phyloP scores from a whole-genome alignment of 208 protist genomes.

The Zelonia costaricensis region DNA sequence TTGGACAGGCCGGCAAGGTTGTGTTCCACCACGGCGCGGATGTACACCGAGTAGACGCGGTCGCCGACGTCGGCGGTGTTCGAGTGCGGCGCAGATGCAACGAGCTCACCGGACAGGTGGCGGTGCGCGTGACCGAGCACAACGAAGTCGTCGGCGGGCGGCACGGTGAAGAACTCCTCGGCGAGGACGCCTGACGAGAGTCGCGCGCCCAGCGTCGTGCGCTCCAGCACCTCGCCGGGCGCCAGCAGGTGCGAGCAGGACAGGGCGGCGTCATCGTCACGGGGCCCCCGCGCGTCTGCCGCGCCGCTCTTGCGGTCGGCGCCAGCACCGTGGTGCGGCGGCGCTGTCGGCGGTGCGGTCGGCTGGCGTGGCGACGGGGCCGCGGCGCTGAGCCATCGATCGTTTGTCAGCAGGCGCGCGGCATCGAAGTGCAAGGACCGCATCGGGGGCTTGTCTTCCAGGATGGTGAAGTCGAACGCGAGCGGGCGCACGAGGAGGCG shows the following conservation, averaged over 20 bases:
- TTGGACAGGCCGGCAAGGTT: slow-evolving; percentile 59
- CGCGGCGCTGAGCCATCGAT: slow-evolving; percentile 39
- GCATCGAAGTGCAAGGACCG: slow-evolving; percentile 74
- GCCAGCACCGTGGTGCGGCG: background rate
- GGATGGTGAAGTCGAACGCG: slow-evolving; percentile 56
- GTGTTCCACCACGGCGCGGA: slow-evolving; percentile 65
- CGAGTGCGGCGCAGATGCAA: slow-evolving; percentile 49
- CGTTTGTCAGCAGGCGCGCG: slow-evolving; percentile 60
- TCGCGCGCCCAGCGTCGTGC: slow-evolving; percentile 61
- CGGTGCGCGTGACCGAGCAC: slow-evolving; percentile 69
- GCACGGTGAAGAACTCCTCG: slow-evolving; percentile 68
- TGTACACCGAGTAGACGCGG: slow-evolving; percentile 72
- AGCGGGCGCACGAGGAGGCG: slow-evolving; percentile 73
- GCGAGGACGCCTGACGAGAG: slow-evolving; percentile 58
- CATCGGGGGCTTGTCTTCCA: slow-evolving; percentile 76
- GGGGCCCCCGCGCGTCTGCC: background rate
- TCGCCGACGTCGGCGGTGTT: slow-evolving; percentile 47
- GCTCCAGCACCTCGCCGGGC: slow-evolving; percentile 41
- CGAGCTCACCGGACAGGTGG: slow-evolving; percentile 47
- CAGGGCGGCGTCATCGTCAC: too few relatives aligned
- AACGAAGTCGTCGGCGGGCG: slow-evolving; percentile 59
- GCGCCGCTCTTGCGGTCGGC: background rate
- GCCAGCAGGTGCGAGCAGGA: slow-evolving; percentile 22
- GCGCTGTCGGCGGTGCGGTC: background rate
- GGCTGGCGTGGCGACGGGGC: background rate